phyloP scores from a whole-genome alignment of 1,284 basidiomycete species.

The Puccinia triticina region DNA sequence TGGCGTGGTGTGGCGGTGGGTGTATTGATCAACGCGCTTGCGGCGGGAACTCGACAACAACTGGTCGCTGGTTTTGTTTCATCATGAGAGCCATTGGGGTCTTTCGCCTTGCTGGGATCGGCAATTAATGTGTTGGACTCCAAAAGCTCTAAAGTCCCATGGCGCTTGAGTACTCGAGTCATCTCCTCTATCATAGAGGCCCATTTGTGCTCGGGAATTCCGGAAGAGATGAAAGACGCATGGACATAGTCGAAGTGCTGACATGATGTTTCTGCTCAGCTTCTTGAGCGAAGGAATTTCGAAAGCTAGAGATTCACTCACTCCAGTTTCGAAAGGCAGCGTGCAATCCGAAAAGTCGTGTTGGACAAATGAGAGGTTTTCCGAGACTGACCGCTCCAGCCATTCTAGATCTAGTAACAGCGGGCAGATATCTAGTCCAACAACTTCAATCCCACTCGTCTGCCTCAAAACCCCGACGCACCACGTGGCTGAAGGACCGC shows the following conservation, averaged over 20 bases:
- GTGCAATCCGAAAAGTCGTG: constrained; percentile 17
- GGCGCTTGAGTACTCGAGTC: constrained; percentile 20
- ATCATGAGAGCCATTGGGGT: neutral
- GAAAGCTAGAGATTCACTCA: neutral
- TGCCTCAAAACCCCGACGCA: constrained; percentile 21
- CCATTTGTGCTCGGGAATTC: constrained; percentile 44
- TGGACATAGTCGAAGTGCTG: constrained; percentile 46
- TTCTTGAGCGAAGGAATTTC: no score
- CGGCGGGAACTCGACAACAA: neutral
- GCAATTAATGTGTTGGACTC: constrained; percentile 2
- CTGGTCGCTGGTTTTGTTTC: neutral
- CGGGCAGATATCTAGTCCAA: constrained; percentile 39
- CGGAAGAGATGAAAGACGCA: constrained; percentile 29
- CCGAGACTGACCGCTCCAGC: constrained; percentile 13
- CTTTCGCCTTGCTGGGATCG: constrained; percentile 10
- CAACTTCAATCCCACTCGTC: neutral
- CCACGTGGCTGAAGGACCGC: constrained; percentile 45
- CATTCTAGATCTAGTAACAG: neutral
- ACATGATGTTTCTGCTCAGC: neutral
- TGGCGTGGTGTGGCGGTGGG: neutral
- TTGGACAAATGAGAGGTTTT: constrained; percentile 22
- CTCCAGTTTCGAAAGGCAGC: constrained; percentile 37
- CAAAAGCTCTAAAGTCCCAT: constrained; percentile 22
- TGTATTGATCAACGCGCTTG: neutral
- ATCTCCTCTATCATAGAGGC: constrained; percentile 11